Percentiles rank a stretch among this genome's conserved stretches.
Evolutionary conservation across 768 basidiomycete species (phyloP).

Genomic region (Ephemerocybe angulata): DNA sequence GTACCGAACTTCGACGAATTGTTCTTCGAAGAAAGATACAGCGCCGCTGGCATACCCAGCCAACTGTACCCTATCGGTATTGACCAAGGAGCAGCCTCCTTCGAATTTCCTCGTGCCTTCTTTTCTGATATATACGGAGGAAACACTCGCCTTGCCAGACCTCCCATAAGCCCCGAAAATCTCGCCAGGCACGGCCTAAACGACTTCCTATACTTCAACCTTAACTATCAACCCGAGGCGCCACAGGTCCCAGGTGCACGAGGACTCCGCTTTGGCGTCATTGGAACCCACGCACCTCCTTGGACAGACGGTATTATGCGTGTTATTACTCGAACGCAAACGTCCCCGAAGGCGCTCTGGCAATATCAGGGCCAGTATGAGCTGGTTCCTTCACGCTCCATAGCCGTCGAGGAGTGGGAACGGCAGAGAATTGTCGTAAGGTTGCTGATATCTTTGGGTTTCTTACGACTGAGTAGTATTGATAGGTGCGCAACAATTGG

Average conservation of each 20-base stretch:
- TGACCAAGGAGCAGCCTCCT: neutral
- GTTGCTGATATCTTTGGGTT: no score
- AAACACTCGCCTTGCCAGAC: constrained; percentile 14
- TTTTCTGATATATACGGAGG: constrained; percentile 25
- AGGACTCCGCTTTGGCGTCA: constrained; percentile 23
- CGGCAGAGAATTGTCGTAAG: no score
- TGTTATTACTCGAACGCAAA: constrained; percentile 29
- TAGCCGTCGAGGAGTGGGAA: constrained; percentile 24
- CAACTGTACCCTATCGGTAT: neutral
- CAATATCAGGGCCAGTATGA: constrained; percentile 34
- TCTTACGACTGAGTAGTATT: no score
- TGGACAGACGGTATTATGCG: constrained; percentile 21
- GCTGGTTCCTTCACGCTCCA: constrained; percentile 34
- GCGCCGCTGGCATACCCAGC: neutral
- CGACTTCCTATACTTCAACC: constrained; percentile 28
- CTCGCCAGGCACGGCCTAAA: constrained; percentile 20
- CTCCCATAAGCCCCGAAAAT: constrained; percentile 12
- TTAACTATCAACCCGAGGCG: constrained; percentile 23
- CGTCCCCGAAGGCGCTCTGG: constrained; percentile 21
- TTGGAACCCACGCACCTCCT: constrained; percentile 12
- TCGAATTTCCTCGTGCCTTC: constrained; percentile 8
- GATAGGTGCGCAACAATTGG: neutral
- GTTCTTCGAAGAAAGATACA: no score
- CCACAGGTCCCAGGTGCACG: constrained; percentile 25
- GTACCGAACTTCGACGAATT: no score